These are phyloP conservation scores for Flaveria bidentis DNA, from an alignment of 129 eudicot species.

Conservation along the genomic window DNA sequence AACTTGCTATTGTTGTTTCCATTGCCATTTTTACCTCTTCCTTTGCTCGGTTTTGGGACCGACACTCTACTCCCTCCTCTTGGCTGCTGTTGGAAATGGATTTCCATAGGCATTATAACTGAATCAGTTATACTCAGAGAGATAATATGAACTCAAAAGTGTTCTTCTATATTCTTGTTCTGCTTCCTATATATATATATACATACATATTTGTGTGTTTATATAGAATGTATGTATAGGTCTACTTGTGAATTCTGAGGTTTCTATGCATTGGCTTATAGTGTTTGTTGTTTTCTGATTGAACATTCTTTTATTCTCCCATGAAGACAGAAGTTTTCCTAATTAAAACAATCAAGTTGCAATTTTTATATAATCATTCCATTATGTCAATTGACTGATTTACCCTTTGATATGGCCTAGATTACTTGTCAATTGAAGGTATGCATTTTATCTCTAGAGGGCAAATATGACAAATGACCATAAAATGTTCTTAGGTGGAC, in stretches of 20 bases:
- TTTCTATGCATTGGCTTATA: slow-evolving; percentile 45
- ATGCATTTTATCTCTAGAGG: slow-evolving; percentile 8
- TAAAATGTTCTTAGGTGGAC: slow-evolving; percentile 19
- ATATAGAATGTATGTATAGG: slow-evolving; percentile 29
- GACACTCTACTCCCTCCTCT: slow-evolving; percentile 26
- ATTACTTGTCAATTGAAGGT: not conserved
- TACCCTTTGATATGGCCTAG: slow-evolving; percentile 27
- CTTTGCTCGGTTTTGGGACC: slow-evolving; percentile 40
- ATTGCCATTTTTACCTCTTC: slow-evolving; percentile 45
- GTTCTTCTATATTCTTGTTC: slow-evolving; percentile 34
- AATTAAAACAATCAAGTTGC: slow-evolving; percentile 30
- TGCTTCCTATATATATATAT: slow-evolving; percentile 30
- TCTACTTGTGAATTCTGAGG: slow-evolving; percentile 39
- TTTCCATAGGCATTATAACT: slow-evolving; percentile 45
- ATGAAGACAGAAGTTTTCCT: slow-evolving; percentile 31
- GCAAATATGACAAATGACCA: slow-evolving; percentile 18
- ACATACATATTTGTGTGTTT: not conserved
- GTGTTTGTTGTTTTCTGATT: slow-evolving; percentile 48
- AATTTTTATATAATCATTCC: slow-evolving; percentile 21
- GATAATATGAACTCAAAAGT: slow-evolving; percentile 21
- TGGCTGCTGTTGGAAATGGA: slow-evolving; percentile 59
- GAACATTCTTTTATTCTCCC: slow-evolving; percentile 32
- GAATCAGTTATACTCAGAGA: not conserved
- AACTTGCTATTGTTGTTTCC: slow-evolving; percentile 47
- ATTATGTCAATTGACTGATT: slow-evolving; percentile 31